Percentiles rank a stretch among this genome's conserved stretches.
phyloP scores from a whole-genome alignment of 306 rosid genomes.

The Medicago arabica region DNA sequence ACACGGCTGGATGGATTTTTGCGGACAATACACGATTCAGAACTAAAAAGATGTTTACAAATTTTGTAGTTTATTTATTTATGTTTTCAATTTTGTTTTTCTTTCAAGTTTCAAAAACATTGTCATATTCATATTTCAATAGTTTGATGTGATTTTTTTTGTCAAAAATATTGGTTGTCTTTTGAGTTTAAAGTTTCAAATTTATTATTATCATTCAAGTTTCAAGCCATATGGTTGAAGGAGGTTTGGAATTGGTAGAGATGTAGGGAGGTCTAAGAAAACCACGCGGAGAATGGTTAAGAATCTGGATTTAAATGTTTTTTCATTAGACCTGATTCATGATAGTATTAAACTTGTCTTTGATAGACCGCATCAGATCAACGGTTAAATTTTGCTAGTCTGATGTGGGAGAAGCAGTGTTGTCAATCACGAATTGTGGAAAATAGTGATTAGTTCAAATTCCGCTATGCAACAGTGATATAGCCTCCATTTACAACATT shows the following conservation, averaged over 20 bases:
- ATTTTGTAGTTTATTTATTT: not conserved
- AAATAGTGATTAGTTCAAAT: too few species aligned
- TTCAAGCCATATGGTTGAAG: not conserved
- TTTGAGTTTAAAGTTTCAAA: not conserved
- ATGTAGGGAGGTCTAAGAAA: not conserved
- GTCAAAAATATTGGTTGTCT: not conserved
- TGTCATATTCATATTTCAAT: not conserved
- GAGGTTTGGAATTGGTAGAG: not conserved
- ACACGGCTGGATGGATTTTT: too few species aligned
- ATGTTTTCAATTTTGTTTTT: not conserved
- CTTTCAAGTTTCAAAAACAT: conserved; percentile 5
- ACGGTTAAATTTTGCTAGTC: too few species aligned
- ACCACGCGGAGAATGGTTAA: not conserved
- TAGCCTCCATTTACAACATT: too few species aligned
- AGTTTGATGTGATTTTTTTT: conserved; percentile 9
- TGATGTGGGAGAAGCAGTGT: too few species aligned
- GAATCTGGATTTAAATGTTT: not conserved
- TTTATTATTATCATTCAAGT: not conserved
- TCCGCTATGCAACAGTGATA: too few species aligned
- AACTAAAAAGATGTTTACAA: not conserved
- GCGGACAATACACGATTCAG: too few species aligned
- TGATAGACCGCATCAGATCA: too few species aligned
- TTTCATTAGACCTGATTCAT: not conserved
- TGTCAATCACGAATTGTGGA: too few species aligned
- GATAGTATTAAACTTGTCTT: not conserved